A percentile compares a stretch with the other conserved stretches of the same genome.
Evolutionary conservation across 1,284 basidiomycete genomes (phyloP).

Genomic region (Apiotrichum sp.): DNA sequence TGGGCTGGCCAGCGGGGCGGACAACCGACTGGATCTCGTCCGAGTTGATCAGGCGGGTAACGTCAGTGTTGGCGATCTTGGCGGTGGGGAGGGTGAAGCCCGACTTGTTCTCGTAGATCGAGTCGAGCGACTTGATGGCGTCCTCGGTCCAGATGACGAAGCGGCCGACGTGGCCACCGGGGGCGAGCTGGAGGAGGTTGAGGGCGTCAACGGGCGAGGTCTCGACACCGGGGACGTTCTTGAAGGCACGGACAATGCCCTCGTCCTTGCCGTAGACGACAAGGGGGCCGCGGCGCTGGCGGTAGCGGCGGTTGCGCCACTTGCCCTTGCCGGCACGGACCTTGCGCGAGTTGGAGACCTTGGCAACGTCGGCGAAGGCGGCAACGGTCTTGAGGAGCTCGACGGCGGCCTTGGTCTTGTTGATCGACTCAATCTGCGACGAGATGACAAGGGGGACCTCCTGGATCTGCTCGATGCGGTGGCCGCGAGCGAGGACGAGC

Average conservation of each 20-base stretch:
- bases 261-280: slow-evolving; percentile 98
- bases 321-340: slow-evolving; percentile 97
- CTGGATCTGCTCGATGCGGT: slow-evolving; percentile 95
- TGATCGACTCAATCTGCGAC: slow-evolving; percentile 73
- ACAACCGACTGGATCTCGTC: slow-evolving; percentile 93
- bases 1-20: slow-evolving; percentile 60
- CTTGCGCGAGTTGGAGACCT: slow-evolving; percentile 97
- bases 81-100: slow-evolving; percentile 85
- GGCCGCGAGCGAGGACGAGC: slow-evolving; percentile 96
- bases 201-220: slow-evolving; percentile 88
- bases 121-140: slow-evolving; percentile 88
- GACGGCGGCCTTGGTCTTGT: slow-evolving; percentile 97
- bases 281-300: slow-evolving; percentile 95
- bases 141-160: slow-evolving; percentile 99
- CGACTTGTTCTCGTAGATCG: slow-evolving; percentile 93
- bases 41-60: slow-evolving; percentile 97
- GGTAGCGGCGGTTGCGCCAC: slow-evolving; percentile 92
- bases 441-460: slow-evolving; percentile 94
- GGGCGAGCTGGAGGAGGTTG: slow-evolving; percentile 98
- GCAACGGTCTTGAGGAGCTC: slow-evolving; percentile 83
- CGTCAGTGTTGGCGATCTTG: slow-evolving; percentile 96
- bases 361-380: slow-evolving; percentile 91
- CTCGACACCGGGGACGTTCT: slow-evolving; percentile 98
- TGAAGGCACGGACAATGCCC: slow-evolving; percentile 96
- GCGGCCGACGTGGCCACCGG: slow-evolving; percentile 97